A percentile compares a stretch with the other conserved stretches of the same genome.
These are phyloP conservation scores for Monascus purpureus DNA, from an alignment of 495 filamentous ascomycete genomes.

Conservation along the genomic window DNA sequence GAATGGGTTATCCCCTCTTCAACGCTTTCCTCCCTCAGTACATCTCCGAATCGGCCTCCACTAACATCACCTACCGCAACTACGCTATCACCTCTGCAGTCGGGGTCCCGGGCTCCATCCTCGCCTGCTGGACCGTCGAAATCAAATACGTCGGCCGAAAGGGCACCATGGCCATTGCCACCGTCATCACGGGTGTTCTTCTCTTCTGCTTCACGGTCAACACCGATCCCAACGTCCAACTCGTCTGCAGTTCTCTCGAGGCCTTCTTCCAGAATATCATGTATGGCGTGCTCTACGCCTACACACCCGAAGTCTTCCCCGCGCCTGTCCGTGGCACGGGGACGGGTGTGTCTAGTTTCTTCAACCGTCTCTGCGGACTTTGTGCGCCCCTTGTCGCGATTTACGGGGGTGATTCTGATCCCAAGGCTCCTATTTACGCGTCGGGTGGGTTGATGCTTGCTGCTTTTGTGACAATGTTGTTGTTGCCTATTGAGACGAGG, in stretches of 20 bases:
- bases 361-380: conserved; percentile 44
- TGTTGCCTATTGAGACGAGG: conserved; percentile 40
- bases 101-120: conserved; percentile 40
- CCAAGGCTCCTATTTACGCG: conserved; percentile 38
- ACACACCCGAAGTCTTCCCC: conserved; percentile 49
- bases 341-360: conserved; percentile 40
- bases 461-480: conserved; percentile 35
- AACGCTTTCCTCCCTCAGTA: conserved; percentile 48
- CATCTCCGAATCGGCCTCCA: conserved; percentile 28
- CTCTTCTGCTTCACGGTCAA: conserved; percentile 45
- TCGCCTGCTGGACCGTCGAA: conserved; percentile 42
- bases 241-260: conserved; percentile 38
- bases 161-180: conserved; percentile 41
- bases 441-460: conserved; percentile 37
- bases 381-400: conserved; percentile 45
- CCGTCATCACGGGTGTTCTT: conserved; percentile 40
- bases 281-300: conserved; percentile 48
- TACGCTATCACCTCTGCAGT: conserved; percentile 45
- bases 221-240: conserved; percentile 31
- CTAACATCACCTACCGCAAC: conserved; percentile 43
- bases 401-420: conserved; percentile 25
- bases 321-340: conserved; percentile 44
- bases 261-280: conserved; percentile 51
- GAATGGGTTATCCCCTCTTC: conserved; percentile 45
- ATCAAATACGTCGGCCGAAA: conserved; percentile 46